Percentiles rank a stretch among this genome's conserved stretches.
phyloP scores from a whole-genome alignment of 148 eudicot species.

The Vaccinium corymbosum region DNA sequence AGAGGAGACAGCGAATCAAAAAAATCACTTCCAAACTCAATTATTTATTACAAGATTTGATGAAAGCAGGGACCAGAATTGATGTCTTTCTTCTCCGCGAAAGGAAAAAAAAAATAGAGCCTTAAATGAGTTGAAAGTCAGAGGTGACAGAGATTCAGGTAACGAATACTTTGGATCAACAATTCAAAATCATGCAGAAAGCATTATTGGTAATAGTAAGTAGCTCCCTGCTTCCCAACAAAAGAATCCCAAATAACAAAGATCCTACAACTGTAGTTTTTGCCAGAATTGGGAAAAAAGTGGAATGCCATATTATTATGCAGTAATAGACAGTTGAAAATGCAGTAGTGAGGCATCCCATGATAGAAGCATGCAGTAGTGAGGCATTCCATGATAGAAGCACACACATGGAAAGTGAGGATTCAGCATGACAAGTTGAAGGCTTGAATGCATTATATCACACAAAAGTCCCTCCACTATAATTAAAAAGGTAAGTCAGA shows the following conservation, averaged over 20 bases:
- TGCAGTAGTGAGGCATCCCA: constrained; percentile 2
- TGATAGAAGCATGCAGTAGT: neutral
- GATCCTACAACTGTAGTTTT: neutral
- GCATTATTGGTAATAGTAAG: neutral
- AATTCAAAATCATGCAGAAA: neutral
- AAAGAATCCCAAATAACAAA: neutral
- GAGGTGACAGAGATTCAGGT: neutral
- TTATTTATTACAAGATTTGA: neutral
- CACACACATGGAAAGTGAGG: no score
- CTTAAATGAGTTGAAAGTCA: neutral
- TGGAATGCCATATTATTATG: neutral
- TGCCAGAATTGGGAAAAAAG: neutral
- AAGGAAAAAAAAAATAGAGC: neutral
- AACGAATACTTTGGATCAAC: neutral
- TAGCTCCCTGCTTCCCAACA: neutral
- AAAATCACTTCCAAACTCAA: constrained; percentile 6
- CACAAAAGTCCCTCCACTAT: no score
- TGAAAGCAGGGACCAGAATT: neutral
- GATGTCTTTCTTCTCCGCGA: neutral
- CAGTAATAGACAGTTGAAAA: neutral
- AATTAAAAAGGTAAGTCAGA: no score
- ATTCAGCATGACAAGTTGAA: no score
- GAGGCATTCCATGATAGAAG: no score
- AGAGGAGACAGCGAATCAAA: neutral
- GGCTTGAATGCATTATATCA: no score